A percentile compares a stretch with the other conserved stretches of the same genome.
Evolutionary conservation across 768 basidiomycete genomes (phyloP).

Genomic region (Brasilioporus rufonigricans): DNA sequence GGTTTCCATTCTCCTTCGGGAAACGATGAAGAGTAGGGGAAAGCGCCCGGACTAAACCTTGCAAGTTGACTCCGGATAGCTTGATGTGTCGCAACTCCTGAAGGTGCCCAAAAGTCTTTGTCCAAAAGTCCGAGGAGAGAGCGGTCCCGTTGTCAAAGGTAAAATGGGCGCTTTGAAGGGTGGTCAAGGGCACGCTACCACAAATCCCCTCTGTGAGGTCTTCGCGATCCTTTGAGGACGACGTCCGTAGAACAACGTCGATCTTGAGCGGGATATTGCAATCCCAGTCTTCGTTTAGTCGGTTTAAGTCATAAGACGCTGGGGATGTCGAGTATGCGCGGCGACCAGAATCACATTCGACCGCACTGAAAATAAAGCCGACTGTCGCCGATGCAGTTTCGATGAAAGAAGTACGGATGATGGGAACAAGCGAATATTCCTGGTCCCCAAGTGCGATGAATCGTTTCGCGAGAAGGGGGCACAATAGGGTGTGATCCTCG

Average conservation of each 20-base stretch:
- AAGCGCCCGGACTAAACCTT: constrained; percentile 9
- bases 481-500: constrained; percentile 8
- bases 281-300: constrained; percentile 17
- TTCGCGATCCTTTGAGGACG: constrained; percentile 9
- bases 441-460: constrained; percentile 9
- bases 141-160: constrained; percentile 3
- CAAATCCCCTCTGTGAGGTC: constrained; percentile 10
- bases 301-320: constrained; percentile 3
- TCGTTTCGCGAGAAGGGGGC: constrained; percentile 14
- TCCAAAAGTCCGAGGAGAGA: constrained; percentile 18
- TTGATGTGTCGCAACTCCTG: constrained; percentile 12
- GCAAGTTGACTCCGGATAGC: constrained; percentile 5
- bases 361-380: constrained; percentile 18
- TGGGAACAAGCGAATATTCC: neutral
- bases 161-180: constrained; percentile 11
- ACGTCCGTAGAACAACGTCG: constrained; percentile 11
- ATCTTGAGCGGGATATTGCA: constrained; percentile 18
- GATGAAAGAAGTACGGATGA: constrained; percentile 12
- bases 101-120: constrained; percentile 13
- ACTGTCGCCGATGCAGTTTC: constrained; percentile 9
- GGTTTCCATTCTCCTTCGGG: neutral
- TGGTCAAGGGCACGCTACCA: constrained; percentile 11
- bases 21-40: neutral
- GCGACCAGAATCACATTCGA: constrained; percentile 5
- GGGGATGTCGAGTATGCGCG: constrained; percentile 9